Base-by-base conservation (phyloP, 768 basidiomycete genomes). In the Pleurotus tuber-regium region DNA sequence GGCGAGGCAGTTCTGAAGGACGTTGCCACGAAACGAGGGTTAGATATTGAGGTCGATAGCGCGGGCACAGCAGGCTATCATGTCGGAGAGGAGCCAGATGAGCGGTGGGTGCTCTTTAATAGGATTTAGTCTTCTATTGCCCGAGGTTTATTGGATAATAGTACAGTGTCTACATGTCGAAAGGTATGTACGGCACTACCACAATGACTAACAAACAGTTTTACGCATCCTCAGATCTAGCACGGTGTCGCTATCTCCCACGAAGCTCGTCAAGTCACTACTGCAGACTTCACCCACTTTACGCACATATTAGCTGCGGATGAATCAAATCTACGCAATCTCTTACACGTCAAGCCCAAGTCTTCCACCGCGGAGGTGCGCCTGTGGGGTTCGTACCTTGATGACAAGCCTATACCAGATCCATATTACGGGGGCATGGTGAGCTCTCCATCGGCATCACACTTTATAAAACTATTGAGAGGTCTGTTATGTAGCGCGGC, bases 271-370 rank as follows among this genome's bases (percentile, higher is more conserved):
- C 81, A 85, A 64, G 76, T 91, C n/a, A 54, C 58, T 8, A 65
- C 67, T 19, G 73, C 74, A 1, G 94, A 97, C 68, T 96, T 92
- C 63, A 72, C 66, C 14, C 64, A 66, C 12, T 96, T 92, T 66
- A 84, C 89, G 47, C 84, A 94, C 59, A 92, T 98, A 59, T 75
- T 98, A 10, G 90, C 92, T 6, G 82, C 92, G 35, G 94, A 96
- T 62, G 77, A 78, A 52, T 82, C 73, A 61, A 95, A 95, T 67
- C 73, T 89, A 56, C 76, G 76, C 29, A 73, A 80, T 53, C 71
- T 93, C 38, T 58, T 80, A 38, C 73, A 75, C 46, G 74, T 82
- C 38, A 75, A 68, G 47, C 80, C 74, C 26, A 39, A 59, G 8
- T 72, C 79, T 56, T 66, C 79, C 14, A 85, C 82, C 3, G 87